Evolutionary conservation across 2,329 filamentous ascomycete genomes (phyloP), one percentile per base, ranked within the genome.

Genomic region (Sordariomycetes sp.): DNA sequence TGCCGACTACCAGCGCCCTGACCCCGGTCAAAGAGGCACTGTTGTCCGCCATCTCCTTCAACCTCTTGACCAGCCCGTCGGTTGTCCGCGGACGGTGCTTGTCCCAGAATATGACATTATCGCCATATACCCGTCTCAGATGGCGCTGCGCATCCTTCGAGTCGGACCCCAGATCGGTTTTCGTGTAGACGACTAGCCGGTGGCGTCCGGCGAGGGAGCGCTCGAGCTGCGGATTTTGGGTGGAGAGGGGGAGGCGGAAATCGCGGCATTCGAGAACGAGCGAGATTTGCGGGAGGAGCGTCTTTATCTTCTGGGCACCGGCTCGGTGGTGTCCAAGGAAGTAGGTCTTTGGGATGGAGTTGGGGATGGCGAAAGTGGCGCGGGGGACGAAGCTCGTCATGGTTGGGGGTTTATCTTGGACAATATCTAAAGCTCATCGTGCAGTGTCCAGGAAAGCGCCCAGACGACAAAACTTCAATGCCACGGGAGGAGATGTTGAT

Each of bases 211-310:
- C 75, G 29, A 96, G 66, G 21, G 76, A 72, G 41, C 79, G 70
- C 53, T 96, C 90, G 46, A 98, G 90, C 30, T 88, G 63, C 0
- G 88, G 90, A 53, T 98, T 98, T 45, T 86, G 78, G 4, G 86
- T 92, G 1, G 87, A 88, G 8, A 96, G 63, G 0, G 92, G 92
- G 0, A 94, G 79, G 31, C 92, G 81, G 54, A 87, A 87, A 64
- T 98, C 92, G 51, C 92, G 84, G 57, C 88, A 95, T 64, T 98
- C 92, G 51, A 98, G 75, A 35, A 98, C 77, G 28, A 96, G 77
- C 50, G 88, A 83, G 48, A 95, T 84, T 42, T 77, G 79, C 19
- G 79, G 77, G 32, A 98, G 72, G 53, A 84, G 71, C 25, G 75
- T 75, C 54, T 85, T 84, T 81, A 96, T 94, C 54, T 84, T 82